phyloP scores from a whole-genome alignment of 495 filamentous ascomycete species.

The Aspergillus ostianus region DNA sequence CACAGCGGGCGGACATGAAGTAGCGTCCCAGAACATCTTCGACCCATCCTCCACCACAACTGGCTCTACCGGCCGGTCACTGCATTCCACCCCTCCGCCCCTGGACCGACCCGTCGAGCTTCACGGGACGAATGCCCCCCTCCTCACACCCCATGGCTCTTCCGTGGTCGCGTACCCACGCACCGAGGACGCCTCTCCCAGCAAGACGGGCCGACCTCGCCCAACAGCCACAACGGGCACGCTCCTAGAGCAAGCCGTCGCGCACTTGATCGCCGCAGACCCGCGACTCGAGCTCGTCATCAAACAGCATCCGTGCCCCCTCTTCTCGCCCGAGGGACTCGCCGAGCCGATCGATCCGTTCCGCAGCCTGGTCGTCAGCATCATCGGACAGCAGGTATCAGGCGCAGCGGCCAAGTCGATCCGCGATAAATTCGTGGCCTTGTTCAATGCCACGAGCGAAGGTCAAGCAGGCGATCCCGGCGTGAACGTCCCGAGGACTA shows the following conservation, averaged over 20 bases:
- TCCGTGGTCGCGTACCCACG: slow-evolving; percentile 58
- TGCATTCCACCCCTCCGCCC: slow-evolving; percentile 38
- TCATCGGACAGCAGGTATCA: slow-evolving; percentile 95
- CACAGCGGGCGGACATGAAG: slow-evolving; percentile 1
- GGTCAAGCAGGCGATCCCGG: slow-evolving; percentile 1
- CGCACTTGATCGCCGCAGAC: slow-evolving; percentile 75
- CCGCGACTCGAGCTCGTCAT: slow-evolving; percentile 71
- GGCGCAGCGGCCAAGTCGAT: slow-evolving; percentile 88
- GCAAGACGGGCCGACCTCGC: slow-evolving; percentile 49
- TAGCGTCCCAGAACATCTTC: slow-evolving; percentile 14
- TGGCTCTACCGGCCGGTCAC: slow-evolving; percentile 20
- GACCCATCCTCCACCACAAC: slow-evolving; percentile 14
- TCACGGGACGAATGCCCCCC: slow-evolving; percentile 68
- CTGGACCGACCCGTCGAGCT: slow-evolving; percentile 60
- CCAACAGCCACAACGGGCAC: slow-evolving; percentile 65
- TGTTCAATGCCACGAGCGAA: slow-evolving; percentile 56
- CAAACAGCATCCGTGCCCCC: slow-evolving; percentile 67
- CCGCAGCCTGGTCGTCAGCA: slow-evolving; percentile 73
- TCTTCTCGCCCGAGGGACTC: slow-evolving; percentile 81
- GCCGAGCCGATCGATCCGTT: slow-evolving; percentile 87
- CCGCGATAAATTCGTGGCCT: slow-evolving; percentile 74
- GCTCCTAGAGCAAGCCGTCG: slow-evolving; percentile 73
- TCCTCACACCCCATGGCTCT: slow-evolving; percentile 77
- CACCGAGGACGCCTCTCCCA: slow-evolving; percentile 53
- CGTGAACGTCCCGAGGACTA: slow-evolving; percentile 17